A percentile compares a stretch with the other conserved stretches of the same genome.
These are phyloP conservation scores for Penicillium glabrum DNA, from an alignment of 2,329 filamentous ascomycete species.

Conservation along the genomic window DNA sequence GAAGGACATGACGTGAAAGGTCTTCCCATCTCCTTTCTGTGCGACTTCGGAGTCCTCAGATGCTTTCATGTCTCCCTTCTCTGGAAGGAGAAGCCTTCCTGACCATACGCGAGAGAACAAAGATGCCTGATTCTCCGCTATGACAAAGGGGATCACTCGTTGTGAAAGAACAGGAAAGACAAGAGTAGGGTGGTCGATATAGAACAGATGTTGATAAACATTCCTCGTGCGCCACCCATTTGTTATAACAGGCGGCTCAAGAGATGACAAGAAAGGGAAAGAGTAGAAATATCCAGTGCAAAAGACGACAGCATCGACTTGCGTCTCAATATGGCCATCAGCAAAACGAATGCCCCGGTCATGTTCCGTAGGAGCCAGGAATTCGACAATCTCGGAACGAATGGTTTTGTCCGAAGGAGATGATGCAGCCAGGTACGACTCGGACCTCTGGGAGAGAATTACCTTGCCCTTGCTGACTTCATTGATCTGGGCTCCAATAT, in stretches of 20 bases:
- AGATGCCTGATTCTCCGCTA: constrained; percentile 76
- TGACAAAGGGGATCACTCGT: constrained; percentile 83
- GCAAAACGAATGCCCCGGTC: constrained; percentile 65
- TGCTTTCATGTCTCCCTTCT: constrained; percentile 60
- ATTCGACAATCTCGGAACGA: constrained; percentile 54
- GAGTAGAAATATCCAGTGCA: constrained; percentile 89
- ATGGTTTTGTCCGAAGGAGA: constrained; percentile 56
- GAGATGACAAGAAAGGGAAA: constrained; percentile 66
- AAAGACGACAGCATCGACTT: constrained; percentile 77
- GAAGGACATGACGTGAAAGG: constrained; percentile 57
- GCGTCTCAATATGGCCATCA: constrained; percentile 62
- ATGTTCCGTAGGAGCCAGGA: constrained; percentile 52
- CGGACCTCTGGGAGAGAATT: constrained; percentile 60
- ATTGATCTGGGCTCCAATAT: constrained; percentile 77
- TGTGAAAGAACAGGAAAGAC: constrained; percentile 75
- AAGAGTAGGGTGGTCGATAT: constrained; percentile 72
- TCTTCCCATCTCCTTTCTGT: constrained; percentile 48
- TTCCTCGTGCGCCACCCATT: constrained; percentile 69
- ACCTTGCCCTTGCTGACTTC: constrained; percentile 60
- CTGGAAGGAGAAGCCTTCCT: constrained; percentile 66
- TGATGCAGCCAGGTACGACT: constrained; percentile 46
- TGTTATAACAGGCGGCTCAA: constrained; percentile 60
- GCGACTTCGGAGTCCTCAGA: constrained; percentile 60
- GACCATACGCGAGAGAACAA: constrained; percentile 76
- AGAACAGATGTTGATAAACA: constrained; percentile 78